A percentile compares a stretch with the other conserved stretches of the same genome.
Conservation (phyloP, 257 asterid species). For the Linaria vulgaris region DNA sequence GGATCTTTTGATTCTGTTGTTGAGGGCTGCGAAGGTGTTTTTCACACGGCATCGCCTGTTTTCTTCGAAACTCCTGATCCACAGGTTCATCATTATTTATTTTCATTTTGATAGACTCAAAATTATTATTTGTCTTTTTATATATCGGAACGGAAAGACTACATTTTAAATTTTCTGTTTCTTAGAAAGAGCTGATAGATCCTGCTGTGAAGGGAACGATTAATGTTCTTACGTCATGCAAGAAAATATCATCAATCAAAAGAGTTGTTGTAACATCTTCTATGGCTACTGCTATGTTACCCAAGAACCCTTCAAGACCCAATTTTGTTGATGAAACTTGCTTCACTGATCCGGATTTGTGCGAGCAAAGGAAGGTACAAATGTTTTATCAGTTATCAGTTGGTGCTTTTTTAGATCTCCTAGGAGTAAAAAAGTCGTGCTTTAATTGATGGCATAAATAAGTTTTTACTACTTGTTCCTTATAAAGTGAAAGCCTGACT, state of each 20-base stretch:
- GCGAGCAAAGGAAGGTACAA: conserved; percentile 43
- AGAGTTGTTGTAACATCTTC: conserved; percentile 63
- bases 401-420: too few relatives aligned
- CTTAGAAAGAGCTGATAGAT: conserved; percentile 52
- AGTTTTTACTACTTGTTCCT: background rate
- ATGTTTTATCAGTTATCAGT: background rate
- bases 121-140: too few relatives aligned
- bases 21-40: conserved; percentile 63
- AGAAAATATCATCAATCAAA: conserved; percentile 40
- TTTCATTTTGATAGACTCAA: background rate
- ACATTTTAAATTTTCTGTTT: background rate
- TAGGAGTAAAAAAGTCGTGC: too few relatives aligned
- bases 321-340: conserved; percentile 52
- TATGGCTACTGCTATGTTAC: conserved; percentile 38
- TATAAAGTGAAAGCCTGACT: too few relatives aligned
- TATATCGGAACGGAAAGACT: background rate
- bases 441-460: background rate
- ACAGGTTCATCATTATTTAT: conserved; percentile 30
- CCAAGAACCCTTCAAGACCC: conserved; percentile 24
- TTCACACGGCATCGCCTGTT: conserved; percentile 67
- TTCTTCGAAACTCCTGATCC: conserved; percentile 32
- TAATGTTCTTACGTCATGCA: conserved; percentile 57
- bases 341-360: conserved; percentile 40
- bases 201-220: conserved; percentile 71
- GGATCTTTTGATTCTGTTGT: conserved; percentile 53